Evolutionary conservation across 2,329 filamentous ascomycete species (phyloP), one percentile per base, ranked within the genome.

Genomic region (Ophiostoma australiae): DNA sequence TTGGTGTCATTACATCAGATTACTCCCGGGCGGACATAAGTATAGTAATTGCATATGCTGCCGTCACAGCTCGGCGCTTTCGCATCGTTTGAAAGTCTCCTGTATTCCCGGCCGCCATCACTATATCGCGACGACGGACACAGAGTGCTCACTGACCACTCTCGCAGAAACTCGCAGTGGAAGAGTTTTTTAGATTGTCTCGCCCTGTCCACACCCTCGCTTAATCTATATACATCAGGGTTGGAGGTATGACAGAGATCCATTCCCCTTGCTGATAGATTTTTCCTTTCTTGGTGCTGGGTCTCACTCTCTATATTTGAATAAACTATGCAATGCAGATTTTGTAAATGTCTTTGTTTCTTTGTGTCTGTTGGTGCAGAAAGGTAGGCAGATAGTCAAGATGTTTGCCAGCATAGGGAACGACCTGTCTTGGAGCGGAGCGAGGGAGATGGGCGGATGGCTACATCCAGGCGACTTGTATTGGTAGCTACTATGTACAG

Each of bases 141-240:
- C 33, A 39, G 5, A 61, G 5, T 27, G 55, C 55, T 31, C 23
- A 20, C 11, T 3, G 2, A 2, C n/a, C 27, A 61, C 58, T 27
- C 58, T 65, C n/a, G 61, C 7, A 65, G 61, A 17, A 4, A 48
- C 44, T 48, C 4, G 11, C 33, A 65, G 55, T 27, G 5, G 1
- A 13, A 11, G 33, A 41, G n/a, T 4, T 66, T 66, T 66, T 66
- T 66, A 27, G 17, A 66, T 11, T 66, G 63, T 66, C 63, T 66
- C 35, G 63, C 35, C n/a, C 63, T 65, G 35, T 66, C n/a, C 63
- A 66, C 63, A 66, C 63, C 63, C 35, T 66, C 63, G 63, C 63
- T 66, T 66, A 66, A 66, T n/a, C 61, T 65, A 39, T 13, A 65
- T 65, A 20, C n/a, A 65, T 39, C 33, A 33, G 63, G 63, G 35